Evolutionary conservation across 2,329 filamentous ascomycete species (phyloP).

Genomic region (Nothopassalora personata): DNA sequence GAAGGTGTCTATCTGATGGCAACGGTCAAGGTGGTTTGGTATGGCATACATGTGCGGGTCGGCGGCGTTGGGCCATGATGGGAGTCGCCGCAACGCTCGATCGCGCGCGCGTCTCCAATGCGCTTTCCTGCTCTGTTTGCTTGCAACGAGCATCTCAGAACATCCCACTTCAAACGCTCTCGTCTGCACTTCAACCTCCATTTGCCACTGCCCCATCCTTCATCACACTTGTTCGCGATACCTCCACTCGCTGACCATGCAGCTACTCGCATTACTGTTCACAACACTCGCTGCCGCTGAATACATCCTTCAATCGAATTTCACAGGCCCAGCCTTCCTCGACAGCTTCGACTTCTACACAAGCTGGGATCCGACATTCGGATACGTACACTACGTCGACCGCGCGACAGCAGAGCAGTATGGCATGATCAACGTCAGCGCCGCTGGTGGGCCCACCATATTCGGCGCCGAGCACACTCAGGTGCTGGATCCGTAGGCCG

Average conservation of each 20-base stretch:
- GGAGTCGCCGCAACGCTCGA: neutral
- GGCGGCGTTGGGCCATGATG: too few relatives aligned
- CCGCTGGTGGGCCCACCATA: constrained; percentile 11
- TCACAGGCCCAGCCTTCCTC: constrained; percentile 29
- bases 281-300: constrained; percentile 5
- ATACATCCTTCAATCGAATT: constrained; percentile 15
- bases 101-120: neutral
- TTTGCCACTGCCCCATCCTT: neutral
- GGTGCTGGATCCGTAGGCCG: constrained; percentile 27
- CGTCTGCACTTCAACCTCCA: neutral
- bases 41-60: too few relatives aligned
- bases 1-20: too few relatives aligned
- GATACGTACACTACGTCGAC: constrained; percentile 40
- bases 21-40: too few relatives aligned
- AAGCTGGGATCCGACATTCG: constrained; percentile 31
- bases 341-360: constrained; percentile 34
- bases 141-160: neutral
- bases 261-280: constrained; percentile 2
- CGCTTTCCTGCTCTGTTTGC: neutral
- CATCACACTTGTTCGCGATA: neutral
- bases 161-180: neutral
- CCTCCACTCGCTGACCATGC: neutral
- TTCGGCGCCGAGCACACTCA: constrained; percentile 24
- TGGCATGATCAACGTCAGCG: constrained; percentile 20
- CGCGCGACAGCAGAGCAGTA: constrained; percentile 29